A percentile compares a stretch with the other conserved stretches of the same genome.
These are phyloP conservation scores for Talaromyces funiculosus DNA, from an alignment of 2,329 filamentous ascomycete species.

Conservation along the genomic window DNA sequence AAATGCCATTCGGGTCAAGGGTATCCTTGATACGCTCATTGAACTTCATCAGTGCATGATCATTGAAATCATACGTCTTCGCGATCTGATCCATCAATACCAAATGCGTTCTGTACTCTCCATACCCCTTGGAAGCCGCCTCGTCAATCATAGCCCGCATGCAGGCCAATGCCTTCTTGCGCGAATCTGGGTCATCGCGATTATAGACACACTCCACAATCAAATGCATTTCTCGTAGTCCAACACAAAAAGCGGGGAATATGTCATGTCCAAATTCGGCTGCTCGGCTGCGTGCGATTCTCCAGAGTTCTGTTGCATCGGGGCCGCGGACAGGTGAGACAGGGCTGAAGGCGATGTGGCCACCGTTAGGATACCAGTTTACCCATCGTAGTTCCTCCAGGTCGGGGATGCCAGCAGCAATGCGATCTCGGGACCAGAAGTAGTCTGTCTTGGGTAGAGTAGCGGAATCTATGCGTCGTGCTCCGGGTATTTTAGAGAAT, in stretches of 20 bases:
- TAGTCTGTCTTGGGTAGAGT: slow-evolving; percentile 30
- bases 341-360: slow-evolving; percentile 42
- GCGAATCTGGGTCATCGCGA: slow-evolving; percentile 9
- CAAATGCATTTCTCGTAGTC: slow-evolving; percentile 29
- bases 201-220: slow-evolving; percentile 14
- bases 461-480: slow-evolving; percentile 32
- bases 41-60: slow-evolving; percentile 38
- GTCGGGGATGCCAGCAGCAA: slow-evolving; percentile 33
- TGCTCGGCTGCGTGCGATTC: slow-evolving; percentile 29
- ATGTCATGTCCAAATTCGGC: slow-evolving; percentile 25
- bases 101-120: slow-evolving; percentile 13
- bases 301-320: slow-evolving; percentile 38
- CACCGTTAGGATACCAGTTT: slow-evolving; percentile 29
- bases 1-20: slow-evolving; percentile 45
- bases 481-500: slow-evolving; percentile 30
- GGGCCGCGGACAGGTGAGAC: slow-evolving; percentile 40
- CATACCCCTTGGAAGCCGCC: slow-evolving; percentile 11
- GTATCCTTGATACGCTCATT: slow-evolving; percentile 45
- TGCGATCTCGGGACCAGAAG: slow-evolving; percentile 25
- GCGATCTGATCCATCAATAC: slow-evolving; percentile 28
- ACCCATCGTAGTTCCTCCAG: slow-evolving; percentile 40
- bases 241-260: slow-evolving; percentile 38
- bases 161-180: slow-evolving; percentile 7
- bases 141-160: slow-evolving; percentile 11
- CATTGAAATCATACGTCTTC: slow-evolving; percentile 40